phyloP scores from a whole-genome alignment of 2,329 filamentous ascomycete species.

The Aspergillus alliaceus region DNA sequence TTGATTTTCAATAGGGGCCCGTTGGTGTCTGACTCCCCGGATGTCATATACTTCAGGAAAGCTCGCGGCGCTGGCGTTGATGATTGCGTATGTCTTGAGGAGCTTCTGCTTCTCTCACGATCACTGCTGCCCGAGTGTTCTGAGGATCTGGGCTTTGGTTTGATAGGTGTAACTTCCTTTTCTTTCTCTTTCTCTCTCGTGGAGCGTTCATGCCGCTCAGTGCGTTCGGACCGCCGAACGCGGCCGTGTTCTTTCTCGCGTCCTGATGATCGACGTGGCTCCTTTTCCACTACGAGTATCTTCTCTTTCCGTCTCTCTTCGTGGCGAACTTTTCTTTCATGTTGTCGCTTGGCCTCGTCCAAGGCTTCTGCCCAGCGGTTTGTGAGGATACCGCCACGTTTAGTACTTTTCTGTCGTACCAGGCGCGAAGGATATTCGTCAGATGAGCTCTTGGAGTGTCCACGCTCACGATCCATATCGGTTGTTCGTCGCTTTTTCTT shows the following conservation, averaged over 20 bases:
- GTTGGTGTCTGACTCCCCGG: slow-evolving; percentile 42
- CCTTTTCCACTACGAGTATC: slow-evolving; percentile 13
- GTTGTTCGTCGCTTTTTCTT: slow-evolving; percentile 34
- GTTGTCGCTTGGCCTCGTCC: slow-evolving; percentile 36
- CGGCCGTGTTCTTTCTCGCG: slow-evolving; percentile 10
- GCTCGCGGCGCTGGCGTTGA: slow-evolving; percentile 25
- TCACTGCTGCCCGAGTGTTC: slow-evolving; percentile 27
- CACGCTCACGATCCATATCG: slow-evolving; percentile 32
- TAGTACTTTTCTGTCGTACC: slow-evolving; percentile 34
- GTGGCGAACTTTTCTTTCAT: slow-evolving; percentile 33
- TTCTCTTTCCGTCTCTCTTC: slow-evolving; percentile 23
- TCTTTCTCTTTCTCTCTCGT: slow-evolving; percentile 14
- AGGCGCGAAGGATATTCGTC: slow-evolving; percentile 29
- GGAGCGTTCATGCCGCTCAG: slow-evolving; percentile 11
- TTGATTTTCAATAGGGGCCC: slow-evolving; percentile 41
- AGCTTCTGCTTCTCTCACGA: slow-evolving; percentile 21
- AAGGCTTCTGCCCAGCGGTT: slow-evolving; percentile 36
- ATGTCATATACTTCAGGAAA: slow-evolving; percentile 39
- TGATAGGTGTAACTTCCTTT: slow-evolving; percentile 15
- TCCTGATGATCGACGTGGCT: slow-evolving; percentile 6
- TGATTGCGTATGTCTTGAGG: slow-evolving; percentile 27
- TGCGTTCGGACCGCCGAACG: slow-evolving; percentile 18
- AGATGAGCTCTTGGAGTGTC: slow-evolving; percentile 37
- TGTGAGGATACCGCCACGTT: slow-evolving; percentile 26
- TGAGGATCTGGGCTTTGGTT: slow-evolving; percentile 21